Percentiles rank a stretch among this genome's conserved stretches.
These are phyloP conservation scores for Coemansia aciculifera DNA, from an alignment of 192 early-diverging fungal species.

Conservation along the genomic window DNA sequence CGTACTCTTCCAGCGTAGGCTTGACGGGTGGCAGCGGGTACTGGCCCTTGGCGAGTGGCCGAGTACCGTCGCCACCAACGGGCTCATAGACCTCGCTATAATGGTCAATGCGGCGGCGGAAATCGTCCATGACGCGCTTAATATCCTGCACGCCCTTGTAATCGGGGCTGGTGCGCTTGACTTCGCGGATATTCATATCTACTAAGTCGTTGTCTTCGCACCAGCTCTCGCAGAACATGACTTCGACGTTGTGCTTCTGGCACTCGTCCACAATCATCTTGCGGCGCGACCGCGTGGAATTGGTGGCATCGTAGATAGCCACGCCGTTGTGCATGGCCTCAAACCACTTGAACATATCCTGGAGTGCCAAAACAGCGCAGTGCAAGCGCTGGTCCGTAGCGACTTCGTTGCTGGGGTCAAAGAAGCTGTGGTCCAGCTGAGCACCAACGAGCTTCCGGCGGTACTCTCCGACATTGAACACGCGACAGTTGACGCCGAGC, in stretches of 20 bases:
- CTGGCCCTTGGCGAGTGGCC: slow-evolving; percentile 52
- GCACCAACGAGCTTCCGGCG: slow-evolving; percentile 88
- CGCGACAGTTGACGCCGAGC: slow-evolving; percentile 89
- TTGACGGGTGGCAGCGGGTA: slow-evolving; percentile 46
- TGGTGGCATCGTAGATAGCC: slow-evolving; percentile 98
- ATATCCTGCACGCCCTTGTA: slow-evolving; percentile 83
- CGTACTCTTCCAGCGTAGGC: slow-evolving; percentile 48
- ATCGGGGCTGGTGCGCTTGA: slow-evolving; percentile 94
- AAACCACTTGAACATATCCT: slow-evolving; percentile 94
- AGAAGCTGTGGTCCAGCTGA: slow-evolving; percentile 79
- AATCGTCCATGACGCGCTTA: slow-evolving; percentile 86
- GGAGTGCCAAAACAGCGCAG: slow-evolving; percentile 80
- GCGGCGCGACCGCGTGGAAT: slow-evolving; percentile 84
- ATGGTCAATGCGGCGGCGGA: slow-evolving; percentile 87
- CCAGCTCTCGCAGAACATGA: slow-evolving; percentile 95
- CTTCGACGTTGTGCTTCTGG: slow-evolving; percentile 73
- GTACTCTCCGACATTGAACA: slow-evolving; percentile 99
- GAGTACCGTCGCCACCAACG: slow-evolving; percentile 59
- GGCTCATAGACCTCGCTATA: slow-evolving; percentile 92
- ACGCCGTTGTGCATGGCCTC: slow-evolving; percentile 77
- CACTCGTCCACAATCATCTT: slow-evolving; percentile 71
- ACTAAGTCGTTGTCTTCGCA: slow-evolving; percentile 90
- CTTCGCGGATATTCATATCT: slow-evolving; percentile 90
- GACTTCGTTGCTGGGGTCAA: slow-evolving; percentile 77
- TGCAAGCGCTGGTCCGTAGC: slow-evolving; percentile 71